phyloP scores from a whole-genome alignment of 2,329 filamentous ascomycete genomes.

The Harringtonia aguacate region DNA sequence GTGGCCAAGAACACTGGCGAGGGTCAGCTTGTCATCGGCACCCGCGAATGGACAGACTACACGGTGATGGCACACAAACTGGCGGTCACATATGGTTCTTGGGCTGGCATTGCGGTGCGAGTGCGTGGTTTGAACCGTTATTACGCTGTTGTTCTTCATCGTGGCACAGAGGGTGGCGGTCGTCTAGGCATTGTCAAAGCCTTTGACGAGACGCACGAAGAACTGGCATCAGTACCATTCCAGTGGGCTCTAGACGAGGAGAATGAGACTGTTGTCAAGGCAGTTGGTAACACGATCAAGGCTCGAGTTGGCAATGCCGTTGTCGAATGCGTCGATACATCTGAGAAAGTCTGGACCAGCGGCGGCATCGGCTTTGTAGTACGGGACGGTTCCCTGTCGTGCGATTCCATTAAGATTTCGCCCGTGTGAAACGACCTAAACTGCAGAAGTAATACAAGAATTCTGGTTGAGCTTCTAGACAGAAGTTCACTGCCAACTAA shows the following conservation, averaged over 20 bases:
- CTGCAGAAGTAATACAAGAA: no score
- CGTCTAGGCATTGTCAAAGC: background rate
- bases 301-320: background rate
- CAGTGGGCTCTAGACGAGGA: background rate
- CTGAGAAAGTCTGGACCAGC: background rate
- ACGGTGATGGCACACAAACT: slow-evolving; percentile 12
- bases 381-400: background rate
- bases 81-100: slow-evolving; percentile 14
- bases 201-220: background rate
- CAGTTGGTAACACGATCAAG: background rate
- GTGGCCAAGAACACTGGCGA: slow-evolving; percentile 19
- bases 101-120: slow-evolving; percentile 16
- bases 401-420: background rate
- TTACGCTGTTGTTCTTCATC: slow-evolving; percentile 16
- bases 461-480: no score
- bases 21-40: slow-evolving; percentile 20
- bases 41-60: slow-evolving; percentile 22
- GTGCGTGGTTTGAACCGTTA: slow-evolving; percentile 20
- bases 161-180: background rate
- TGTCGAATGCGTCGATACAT: background rate
- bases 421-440: no score
- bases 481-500: no score
- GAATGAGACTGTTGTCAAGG: background rate
- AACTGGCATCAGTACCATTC: background rate
- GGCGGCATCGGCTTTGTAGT: background rate